Evolutionary conservation across 2,329 filamentous ascomycete genomes (phyloP), one percentile per base, ranked within the genome.

Genomic region (Helminthosporium solani): DNA sequence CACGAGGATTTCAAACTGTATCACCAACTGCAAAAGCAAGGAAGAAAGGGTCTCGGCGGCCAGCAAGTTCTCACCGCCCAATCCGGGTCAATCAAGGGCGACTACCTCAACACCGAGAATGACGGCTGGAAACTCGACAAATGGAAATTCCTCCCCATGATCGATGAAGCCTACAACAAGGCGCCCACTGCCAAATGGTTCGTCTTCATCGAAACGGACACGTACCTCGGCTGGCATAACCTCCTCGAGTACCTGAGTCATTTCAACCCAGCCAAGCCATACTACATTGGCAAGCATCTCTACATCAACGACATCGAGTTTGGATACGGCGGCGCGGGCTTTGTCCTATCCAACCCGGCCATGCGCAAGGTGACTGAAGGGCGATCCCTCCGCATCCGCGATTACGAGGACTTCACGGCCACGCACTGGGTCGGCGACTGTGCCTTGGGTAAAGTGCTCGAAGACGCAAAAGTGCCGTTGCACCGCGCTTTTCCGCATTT

Each of bases 71-170:
- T 67, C 34, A 67, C 60, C 9, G 49, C 54, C 2, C 50, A 66
- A 28, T 67, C 65, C 2, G 67, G 64, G 1, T 68, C 64, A 3
- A 56, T 52, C 19, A 64, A 67, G 33, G 67, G 66, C 23, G 67
- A 68, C 39, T 67, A 68, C 41, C 44, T 65, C 20, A 66, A 67
- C 39, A 68, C 64, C 9, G 61, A 63, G 11, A 67, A 67, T 18
- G 50, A 53, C 7, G 78, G 77, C 20, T 81, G 78, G 78, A 75
- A 71, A 45, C 66, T 82, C 27, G 79, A 82, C 54, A 81, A 81
- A 57, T 82, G 78, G 78, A 82, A 82, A 61, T 81, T 81, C 54
- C 68, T 82, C 20, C 79, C 79, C 5, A 75, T 81, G 68, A 73
- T 78, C 6, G 75, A 78, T 49, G 72, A 76, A 49, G 74, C 78